phyloP scores from a whole-genome alignment of 257 asterid genomes.

The Marsdenia floribunda region DNA sequence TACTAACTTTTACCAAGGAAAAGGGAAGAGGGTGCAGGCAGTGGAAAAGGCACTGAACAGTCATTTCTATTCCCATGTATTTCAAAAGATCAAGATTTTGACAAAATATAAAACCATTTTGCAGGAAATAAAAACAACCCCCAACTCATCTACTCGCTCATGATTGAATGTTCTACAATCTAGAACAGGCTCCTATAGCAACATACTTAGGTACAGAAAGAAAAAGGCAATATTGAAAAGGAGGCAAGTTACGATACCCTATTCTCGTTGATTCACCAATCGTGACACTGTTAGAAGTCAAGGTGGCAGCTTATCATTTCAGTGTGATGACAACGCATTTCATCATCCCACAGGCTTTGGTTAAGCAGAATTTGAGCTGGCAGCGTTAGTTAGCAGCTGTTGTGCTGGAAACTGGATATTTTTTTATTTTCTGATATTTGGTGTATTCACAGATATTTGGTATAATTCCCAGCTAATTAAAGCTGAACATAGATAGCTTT shows the following conservation, averaged over 20 bases:
- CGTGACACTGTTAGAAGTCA: too few relatives aligned
- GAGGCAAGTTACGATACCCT: conserved; percentile 44
- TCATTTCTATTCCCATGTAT: not conserved
- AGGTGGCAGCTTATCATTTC: too few relatives aligned
- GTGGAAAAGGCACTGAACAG: not conserved
- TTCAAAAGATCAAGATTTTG: not conserved
- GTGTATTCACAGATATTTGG: too few relatives aligned
- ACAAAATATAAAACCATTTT: not conserved
- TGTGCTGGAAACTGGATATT: too few relatives aligned
- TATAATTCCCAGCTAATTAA: too few relatives aligned
- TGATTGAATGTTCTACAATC: not conserved
- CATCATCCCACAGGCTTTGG: too few relatives aligned
- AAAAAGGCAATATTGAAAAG: not conserved
- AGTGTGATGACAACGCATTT: too few relatives aligned
- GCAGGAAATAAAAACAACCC: not conserved
- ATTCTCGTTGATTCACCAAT: conserved; percentile 75
- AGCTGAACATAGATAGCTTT: too few relatives aligned
- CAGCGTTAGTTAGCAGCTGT: too few relatives aligned
- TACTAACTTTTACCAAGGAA: not conserved
- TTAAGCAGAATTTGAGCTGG: too few relatives aligned
- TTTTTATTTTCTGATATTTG: too few relatives aligned
- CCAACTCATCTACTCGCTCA: not conserved
- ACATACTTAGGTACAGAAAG: not conserved
- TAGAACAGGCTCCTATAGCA: not conserved
- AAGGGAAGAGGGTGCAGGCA: not conserved